Conservation (phyloP, 2,329 filamentous ascomycete genomes). For the Xylariales sp. region DNA sequence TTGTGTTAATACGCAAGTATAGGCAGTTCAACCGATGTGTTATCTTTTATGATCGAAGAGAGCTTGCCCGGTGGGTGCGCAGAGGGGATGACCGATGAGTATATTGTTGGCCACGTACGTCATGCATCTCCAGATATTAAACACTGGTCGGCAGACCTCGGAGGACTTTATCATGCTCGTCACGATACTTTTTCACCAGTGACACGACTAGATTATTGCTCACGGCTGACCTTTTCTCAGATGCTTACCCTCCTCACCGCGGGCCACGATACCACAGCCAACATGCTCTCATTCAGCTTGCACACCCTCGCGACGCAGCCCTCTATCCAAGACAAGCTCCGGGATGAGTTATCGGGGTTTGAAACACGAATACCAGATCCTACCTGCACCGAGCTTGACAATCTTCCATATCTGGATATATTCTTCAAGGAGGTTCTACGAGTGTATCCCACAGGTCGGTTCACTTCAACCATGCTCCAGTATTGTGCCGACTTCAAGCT, state of each 20-base stretch:
- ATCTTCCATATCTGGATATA: constrained; percentile 27
- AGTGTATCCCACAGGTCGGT: constrained; percentile 22
- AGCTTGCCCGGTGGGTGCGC: constrained; percentile 11
- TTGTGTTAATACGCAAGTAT: too few relatives aligned
- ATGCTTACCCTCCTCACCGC: constrained; percentile 31
- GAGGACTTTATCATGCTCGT: too few relatives aligned
- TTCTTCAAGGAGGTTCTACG: constrained; percentile 34
- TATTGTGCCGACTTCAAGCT: constrained; percentile 7
- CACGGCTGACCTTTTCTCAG: too few relatives aligned
- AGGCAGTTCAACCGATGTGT: too few relatives aligned
- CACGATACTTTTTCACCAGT: too few relatives aligned
- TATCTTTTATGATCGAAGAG: constrained; percentile 12
- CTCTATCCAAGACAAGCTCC: constrained; percentile 25
- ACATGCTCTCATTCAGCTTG: constrained; percentile 26
- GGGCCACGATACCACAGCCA: constrained; percentile 33
- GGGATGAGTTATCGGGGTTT: constrained; percentile 26
- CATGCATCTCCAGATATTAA: too few relatives aligned
- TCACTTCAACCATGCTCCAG: not conserved
- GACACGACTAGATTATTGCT: not conserved
- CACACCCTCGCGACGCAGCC: constrained; percentile 26
- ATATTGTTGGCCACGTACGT: constrained; percentile 19
- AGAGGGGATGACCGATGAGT: constrained; percentile 20
- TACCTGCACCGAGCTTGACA: constrained; percentile 16
- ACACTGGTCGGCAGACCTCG: too few relatives aligned
- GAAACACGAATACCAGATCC: not conserved